These are phyloP conservation scores for Chlorella variabilis DNA, from an alignment of 163 green algal species.

Conservation along the genomic window DNA sequence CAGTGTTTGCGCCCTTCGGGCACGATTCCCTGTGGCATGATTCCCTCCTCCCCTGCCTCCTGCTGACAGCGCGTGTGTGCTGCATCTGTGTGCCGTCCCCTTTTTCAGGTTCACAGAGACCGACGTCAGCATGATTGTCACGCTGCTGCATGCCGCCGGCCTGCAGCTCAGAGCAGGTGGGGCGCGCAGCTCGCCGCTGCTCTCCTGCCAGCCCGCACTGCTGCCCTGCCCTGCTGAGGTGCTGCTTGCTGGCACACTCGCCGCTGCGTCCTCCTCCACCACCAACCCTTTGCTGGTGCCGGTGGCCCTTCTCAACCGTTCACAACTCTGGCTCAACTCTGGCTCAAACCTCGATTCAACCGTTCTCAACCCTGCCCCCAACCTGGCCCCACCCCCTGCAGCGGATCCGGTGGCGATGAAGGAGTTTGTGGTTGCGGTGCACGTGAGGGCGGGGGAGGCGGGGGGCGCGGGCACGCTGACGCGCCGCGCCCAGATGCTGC, in stretches of 20 bases:
- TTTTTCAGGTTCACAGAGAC: conserved; percentile 71
- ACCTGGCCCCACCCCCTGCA: not conserved
- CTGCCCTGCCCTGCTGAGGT: not conserved
- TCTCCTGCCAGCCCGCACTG: conserved; percentile 68
- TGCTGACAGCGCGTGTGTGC: not conserved
- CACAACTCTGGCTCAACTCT: too few relatives aligned
- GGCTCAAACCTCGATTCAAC: too few relatives aligned
- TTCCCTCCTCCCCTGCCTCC: not conserved
- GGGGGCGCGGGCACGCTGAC: conserved; percentile 33
- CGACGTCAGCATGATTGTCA: conserved; percentile 78
- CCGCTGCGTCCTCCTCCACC: too few relatives aligned
- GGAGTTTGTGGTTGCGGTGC: conserved; percentile 83
- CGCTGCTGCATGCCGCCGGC: conserved; percentile 74
- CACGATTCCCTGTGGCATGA: too few relatives aligned
- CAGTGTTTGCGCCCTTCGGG: too few relatives aligned
- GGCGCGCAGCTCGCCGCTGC: conserved; percentile 51
- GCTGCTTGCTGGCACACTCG: too few relatives aligned
- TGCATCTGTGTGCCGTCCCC: too few relatives aligned
- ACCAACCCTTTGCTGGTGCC: not conserved
- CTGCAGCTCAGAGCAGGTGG: conserved; percentile 54
- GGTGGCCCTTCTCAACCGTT: not conserved
- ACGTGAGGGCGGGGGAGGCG: conserved; percentile 58
- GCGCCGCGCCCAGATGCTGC: conserved; percentile 72
- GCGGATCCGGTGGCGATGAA: conserved; percentile 86
- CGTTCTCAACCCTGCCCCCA: not conserved